phyloP scores from a whole-genome alignment of 164 flowering plant species.

The Macadamia integrifolia region DNA sequence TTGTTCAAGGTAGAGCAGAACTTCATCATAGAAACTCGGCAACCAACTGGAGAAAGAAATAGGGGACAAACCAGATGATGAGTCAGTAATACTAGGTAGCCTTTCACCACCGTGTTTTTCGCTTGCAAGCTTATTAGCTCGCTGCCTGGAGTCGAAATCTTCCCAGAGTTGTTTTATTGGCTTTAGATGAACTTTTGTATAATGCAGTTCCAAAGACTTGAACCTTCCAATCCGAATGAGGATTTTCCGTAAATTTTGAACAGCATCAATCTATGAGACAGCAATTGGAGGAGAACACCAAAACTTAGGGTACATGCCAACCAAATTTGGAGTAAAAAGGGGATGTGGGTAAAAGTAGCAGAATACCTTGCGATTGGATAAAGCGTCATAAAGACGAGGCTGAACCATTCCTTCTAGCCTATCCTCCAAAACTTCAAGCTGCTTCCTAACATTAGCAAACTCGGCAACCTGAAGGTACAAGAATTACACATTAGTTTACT shows the following conservation, averaged over 20 bases:
- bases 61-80: conserved; percentile 29
- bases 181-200: conserved; percentile 85
- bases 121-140: conserved; percentile 40
- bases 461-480: conserved; percentile 78
- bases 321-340: conserved; percentile 1
- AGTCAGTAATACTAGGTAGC: conserved; percentile 33
- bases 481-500: neutral
- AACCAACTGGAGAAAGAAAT: conserved; percentile 78
- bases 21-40: conserved; percentile 90
- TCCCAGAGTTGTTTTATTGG: conserved; percentile 86
- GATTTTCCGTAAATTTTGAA: conserved; percentile 83
- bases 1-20: conserved; percentile 92
- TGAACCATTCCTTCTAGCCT: conserved; percentile 94
- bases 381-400: conserved; percentile 89
- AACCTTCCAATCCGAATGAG: conserved; percentile 90
- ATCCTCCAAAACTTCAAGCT: conserved; percentile 95
- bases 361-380: conserved; percentile 74
- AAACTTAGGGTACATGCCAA: conserved; percentile 1
- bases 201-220: conserved; percentile 72
- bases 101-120: conserved; percentile 60
- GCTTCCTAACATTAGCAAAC: conserved; percentile 95
- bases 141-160: conserved; percentile 64
- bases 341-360: neutral
- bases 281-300: neutral
- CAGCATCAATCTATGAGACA: conserved; percentile 55